Conservation (phyloP, 768 basidiomycete species). For the Agrocybe pediades region DNA sequence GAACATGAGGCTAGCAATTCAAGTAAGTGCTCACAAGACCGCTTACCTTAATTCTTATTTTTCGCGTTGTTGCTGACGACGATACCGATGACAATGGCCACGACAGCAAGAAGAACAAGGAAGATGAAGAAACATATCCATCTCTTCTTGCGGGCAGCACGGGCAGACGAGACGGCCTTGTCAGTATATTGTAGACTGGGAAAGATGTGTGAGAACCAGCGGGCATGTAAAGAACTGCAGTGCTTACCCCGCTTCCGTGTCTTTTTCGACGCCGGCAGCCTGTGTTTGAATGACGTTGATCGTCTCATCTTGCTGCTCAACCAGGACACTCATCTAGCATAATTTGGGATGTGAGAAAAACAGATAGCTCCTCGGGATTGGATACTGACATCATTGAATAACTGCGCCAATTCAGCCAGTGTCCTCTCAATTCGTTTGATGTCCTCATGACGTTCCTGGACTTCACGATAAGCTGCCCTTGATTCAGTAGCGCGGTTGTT, state of each 20-base stretch:
- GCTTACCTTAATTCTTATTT: constrained; percentile 23
- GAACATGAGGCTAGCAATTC: constrained; percentile 1
- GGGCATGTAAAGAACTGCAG: neutral
- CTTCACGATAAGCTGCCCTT: constrained; percentile 89
- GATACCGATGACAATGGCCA: constrained; percentile 63
- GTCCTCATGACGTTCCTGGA: constrained; percentile 96
- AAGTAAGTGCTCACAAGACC: neutral
- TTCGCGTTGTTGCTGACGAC: constrained; percentile 46
- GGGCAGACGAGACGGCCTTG: constrained; percentile 84
- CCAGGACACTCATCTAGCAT: constrained; percentile 86
- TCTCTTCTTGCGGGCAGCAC: constrained; percentile 90
- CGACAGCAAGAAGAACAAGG: constrained; percentile 66
- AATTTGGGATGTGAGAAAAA: constrained; percentile 22
- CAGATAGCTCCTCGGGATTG: neutral
- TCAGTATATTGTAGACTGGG: constrained; percentile 78
- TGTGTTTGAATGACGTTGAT: constrained; percentile 82
- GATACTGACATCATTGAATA: constrained; percentile 87
- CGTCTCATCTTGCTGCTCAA: constrained; percentile 92
- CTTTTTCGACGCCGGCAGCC: constrained; percentile 74
- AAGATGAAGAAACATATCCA: constrained; percentile 93
- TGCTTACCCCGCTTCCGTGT: constrained; percentile 82
- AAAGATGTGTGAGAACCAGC: constrained; percentile 3
- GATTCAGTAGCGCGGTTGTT: constrained; percentile 92
- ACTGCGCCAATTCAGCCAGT: constrained; percentile 87
- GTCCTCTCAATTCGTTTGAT: constrained; percentile 95